These are phyloP conservation scores for Pelargonium hybrid DNA, from an alignment of 441 rosid genomes.

Conservation along the genomic window DNA sequence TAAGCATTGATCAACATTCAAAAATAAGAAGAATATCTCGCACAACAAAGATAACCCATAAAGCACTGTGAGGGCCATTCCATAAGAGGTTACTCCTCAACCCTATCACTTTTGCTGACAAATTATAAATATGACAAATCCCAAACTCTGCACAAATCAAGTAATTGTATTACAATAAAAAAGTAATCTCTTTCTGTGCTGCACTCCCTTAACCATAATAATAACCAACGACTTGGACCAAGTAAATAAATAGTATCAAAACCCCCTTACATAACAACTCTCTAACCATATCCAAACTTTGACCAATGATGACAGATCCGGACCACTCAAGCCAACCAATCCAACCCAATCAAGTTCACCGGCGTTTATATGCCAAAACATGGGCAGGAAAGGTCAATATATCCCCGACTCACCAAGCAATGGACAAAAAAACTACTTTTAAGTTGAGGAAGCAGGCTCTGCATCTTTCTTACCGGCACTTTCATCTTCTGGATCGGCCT, in stretches of 20 bases:
- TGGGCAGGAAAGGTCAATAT: conserved; percentile 13
- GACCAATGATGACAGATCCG: conserved; percentile 24
- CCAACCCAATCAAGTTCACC: conserved; percentile 20
- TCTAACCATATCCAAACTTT: conserved; percentile 16
- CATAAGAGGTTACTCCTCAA: too few species aligned
- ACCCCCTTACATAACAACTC: conserved; percentile 15
- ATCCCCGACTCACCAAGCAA: conserved; percentile 18
- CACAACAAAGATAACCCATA: too few species aligned
- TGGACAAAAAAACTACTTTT: conserved; percentile 12
- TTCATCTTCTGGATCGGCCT: conserved; percentile 22
- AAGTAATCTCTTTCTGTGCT: too few species aligned
- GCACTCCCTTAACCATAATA: neutral
- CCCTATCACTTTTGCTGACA: neutral
- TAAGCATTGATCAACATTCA: too few species aligned
- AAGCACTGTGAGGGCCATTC: too few species aligned
- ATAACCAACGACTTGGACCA: conserved; percentile 5
- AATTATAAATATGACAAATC: neutral
- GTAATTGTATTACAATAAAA: neutral
- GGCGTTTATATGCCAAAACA: conserved; percentile 16
- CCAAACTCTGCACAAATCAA: neutral
- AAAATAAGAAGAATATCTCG: too few species aligned
- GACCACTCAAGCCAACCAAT: conserved; percentile 24
- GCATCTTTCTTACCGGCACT: conserved; percentile 38
- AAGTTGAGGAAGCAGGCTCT: conserved; percentile 39
- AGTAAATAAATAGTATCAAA: conserved; percentile 14